phyloP scores from a whole-genome alignment of 345 rosid genomes.

The Acer yangbiense region DNA sequence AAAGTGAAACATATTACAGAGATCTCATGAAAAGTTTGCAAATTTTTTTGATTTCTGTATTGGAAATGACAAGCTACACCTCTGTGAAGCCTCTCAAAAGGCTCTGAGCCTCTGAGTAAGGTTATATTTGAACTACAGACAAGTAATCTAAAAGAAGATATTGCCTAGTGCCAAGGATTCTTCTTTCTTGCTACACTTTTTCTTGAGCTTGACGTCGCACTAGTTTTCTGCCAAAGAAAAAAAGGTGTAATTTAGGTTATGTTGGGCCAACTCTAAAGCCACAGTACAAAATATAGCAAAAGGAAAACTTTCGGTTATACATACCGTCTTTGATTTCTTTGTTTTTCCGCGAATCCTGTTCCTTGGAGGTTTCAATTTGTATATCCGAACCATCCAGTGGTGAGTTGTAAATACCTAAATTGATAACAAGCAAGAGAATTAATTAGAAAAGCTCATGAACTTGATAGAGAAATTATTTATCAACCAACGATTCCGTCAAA shows the following conservation, averaged over 20 bases:
- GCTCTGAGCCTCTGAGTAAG: constrained; percentile 6
- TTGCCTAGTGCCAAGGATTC: constrained; percentile 74
- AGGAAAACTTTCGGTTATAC: background rate
- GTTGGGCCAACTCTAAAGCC: background rate
- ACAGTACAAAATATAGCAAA: background rate
- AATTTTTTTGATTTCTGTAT: constrained; percentile 22
- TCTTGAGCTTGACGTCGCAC: constrained; percentile 46
- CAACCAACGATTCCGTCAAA: background rate
- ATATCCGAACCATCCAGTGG: constrained; percentile 99
- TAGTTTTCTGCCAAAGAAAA: constrained; percentile 52
- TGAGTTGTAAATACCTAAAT: constrained; percentile 94
- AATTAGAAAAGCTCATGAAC: background rate
- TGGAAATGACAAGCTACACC: constrained; percentile 15
- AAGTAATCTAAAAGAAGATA: constrained; percentile 11
- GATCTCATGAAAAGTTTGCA: constrained; percentile 14
- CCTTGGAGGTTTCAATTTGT: constrained; percentile 78
- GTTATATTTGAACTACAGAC: constrained; percentile 20
- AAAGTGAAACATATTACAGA: constrained; percentile 2
- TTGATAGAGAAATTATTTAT: too few species aligned
- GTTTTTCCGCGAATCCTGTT: constrained; percentile 81
- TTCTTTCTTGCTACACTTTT: constrained; percentile 46
- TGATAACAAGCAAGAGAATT: constrained; percentile 7
- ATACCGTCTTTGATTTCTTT: constrained; percentile 76
- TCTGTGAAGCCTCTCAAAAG: constrained; percentile 10
- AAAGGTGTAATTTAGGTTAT: background rate